Percentiles rank a stretch among this genome's conserved stretches.
Conservation (phyloP, 2,329 filamentous ascomycete genomes). For the Endoconidiophora laricicola region DNA sequence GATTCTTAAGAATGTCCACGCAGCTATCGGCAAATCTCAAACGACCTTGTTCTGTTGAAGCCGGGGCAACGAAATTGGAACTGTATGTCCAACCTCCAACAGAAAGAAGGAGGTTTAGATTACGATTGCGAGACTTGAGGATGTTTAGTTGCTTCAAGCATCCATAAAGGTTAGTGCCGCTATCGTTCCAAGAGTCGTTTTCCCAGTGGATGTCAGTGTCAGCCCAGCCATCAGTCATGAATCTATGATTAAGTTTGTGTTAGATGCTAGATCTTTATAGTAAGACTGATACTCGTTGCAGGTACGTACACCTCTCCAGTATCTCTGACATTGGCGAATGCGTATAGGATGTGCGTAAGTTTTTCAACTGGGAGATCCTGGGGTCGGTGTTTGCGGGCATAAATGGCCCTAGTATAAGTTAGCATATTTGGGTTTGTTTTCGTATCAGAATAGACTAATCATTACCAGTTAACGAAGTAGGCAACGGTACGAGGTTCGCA, state of each 20-base stretch:
- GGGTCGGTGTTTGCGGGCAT: conserved; percentile 69
- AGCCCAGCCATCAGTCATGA: conserved; percentile 45
- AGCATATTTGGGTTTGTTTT: conserved; percentile 2
- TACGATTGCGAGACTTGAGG: conserved; percentile 63
- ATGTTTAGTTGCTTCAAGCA: conserved; percentile 79
- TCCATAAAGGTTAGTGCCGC: conserved; percentile 69
- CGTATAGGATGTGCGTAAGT: conserved; percentile 76
- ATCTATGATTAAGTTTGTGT: conserved; percentile 16
- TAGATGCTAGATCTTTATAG: not conserved
- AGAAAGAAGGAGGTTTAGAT: conserved; percentile 70
- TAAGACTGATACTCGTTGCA: not conserved
- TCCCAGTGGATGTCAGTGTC: conserved; percentile 60
- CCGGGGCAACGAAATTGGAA: conserved; percentile 61
- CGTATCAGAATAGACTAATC: not conserved
- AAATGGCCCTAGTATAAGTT: conserved; percentile 48
- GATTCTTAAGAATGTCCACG: conserved; percentile 58
- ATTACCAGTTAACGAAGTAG: conserved; percentile 55
- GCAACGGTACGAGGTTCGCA: conserved; percentile 48
- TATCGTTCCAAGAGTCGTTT: conserved; percentile 52
- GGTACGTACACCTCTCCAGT: conserved; percentile 56
- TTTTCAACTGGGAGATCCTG: conserved; percentile 67
- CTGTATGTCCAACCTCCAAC: conserved; percentile 92
- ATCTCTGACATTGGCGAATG: conserved; percentile 77
- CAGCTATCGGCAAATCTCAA: conserved; percentile 55
- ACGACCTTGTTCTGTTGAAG: conserved; percentile 53